Conservation (phyloP, 1,284 basidiomycete genomes). For the Phellopilus nigrolimitatus region DNA sequence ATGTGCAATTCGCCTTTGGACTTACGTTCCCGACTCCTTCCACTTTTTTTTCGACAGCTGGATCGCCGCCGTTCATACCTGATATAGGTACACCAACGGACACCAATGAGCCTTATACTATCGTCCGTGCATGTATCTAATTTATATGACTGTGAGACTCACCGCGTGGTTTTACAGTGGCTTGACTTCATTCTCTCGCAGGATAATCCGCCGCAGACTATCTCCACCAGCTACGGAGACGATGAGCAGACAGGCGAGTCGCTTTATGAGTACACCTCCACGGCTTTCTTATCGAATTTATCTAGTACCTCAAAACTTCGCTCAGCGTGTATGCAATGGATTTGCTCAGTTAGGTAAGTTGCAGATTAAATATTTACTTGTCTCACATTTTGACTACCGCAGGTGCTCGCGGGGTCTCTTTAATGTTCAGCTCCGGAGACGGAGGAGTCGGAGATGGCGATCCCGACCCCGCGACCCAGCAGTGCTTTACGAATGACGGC, state of each 20-base stretch:
- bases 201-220: slow-evolving; percentile 44
- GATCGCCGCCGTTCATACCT: slow-evolving; percentile 53
- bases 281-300: slow-evolving; percentile 1
- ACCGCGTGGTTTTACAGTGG: slow-evolving; percentile 39
- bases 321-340: slow-evolving; percentile 53
- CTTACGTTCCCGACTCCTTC: slow-evolving; percentile 43
- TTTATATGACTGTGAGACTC: slow-evolving; percentile 10
- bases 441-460: slow-evolving; percentile 63
- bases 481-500: slow-evolving; percentile 59
- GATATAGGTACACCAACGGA: slow-evolving; percentile 38
- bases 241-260: slow-evolving; percentile 56
- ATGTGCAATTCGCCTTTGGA: slow-evolving; percentile 63
- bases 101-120: slow-evolving; percentile 62
- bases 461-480: slow-evolving; percentile 40
- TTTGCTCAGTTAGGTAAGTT: slow-evolving; percentile 57
- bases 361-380: not conserved
- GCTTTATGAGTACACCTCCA: not conserved
- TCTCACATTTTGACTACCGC: slow-evolving; percentile 21
- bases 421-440: slow-evolving; percentile 65
- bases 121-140: slow-evolving; percentile 30
- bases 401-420: slow-evolving; percentile 60
- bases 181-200: slow-evolving; percentile 47
- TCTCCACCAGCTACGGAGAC: slow-evolving; percentile 66
- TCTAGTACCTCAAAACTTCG: slow-evolving; percentile 56
- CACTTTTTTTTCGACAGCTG: slow-evolving; percentile 60